Conservation (phyloP, 805 yeast species). For the Millerozyma acaciae region DNA sequence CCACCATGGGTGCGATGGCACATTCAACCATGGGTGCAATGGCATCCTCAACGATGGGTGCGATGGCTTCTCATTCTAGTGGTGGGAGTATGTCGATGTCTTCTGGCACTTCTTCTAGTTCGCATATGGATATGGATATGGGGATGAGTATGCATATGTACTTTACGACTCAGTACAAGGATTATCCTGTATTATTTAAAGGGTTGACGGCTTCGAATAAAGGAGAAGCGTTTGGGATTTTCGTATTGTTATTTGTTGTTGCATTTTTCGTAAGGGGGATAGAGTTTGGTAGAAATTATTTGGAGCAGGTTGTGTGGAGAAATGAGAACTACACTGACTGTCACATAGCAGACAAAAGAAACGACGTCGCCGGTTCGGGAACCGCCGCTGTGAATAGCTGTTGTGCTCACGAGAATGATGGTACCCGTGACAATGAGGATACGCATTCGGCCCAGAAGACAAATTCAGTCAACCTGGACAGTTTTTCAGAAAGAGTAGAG, state of each 20-base stretch:
- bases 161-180: slow-evolving; percentile 46
- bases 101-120: background rate
- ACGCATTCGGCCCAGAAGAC: background rate
- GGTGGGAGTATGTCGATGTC: slow-evolving; percentile 5
- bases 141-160: slow-evolving; percentile 53
- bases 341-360: too few species aligned
- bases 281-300: slow-evolving; percentile 54
- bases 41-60: slow-evolving; percentile 7
- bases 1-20: slow-evolving; percentile 6
- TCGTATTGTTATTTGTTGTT: slow-evolving; percentile 53
- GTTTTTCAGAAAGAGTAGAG: background rate
- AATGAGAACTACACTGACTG: slow-evolving; percentile 29
- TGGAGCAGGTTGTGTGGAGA: slow-evolving; percentile 65
- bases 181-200: slow-evolving; percentile 63
- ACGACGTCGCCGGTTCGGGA: too few species aligned
- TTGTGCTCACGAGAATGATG: slow-evolving; percentile 5
- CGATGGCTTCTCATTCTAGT: slow-evolving; percentile 7
- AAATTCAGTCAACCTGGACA: background rate
- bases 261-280: slow-evolving; percentile 59
- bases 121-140: slow-evolving; percentile 12
- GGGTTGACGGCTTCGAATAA: slow-evolving; percentile 48
- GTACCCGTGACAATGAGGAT: background rate
- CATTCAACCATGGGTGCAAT: slow-evolving; percentile 10
- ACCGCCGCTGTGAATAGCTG: slow-evolving; percentile 21
- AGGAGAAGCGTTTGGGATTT: slow-evolving; percentile 72